Evolutionary conservation across 306 rosid species (phyloP).

Genomic region (Nissolia schottii): DNA sequence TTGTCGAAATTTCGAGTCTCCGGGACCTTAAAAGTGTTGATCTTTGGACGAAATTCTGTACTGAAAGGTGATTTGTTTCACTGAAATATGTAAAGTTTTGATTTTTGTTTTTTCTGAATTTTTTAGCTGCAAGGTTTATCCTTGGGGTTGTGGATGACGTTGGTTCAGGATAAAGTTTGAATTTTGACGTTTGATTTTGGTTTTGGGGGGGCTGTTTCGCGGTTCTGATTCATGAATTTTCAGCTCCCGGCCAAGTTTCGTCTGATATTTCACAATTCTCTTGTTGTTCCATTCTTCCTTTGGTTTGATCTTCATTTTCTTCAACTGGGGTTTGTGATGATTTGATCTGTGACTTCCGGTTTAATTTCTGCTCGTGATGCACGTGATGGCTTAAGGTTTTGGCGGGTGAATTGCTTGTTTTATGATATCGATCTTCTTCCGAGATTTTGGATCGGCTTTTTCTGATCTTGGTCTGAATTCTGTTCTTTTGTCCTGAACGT

Average conservation of each 20-base stretch:
- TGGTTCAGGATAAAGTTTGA: slow-evolving; percentile 20
- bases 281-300: not conserved
- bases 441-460: slow-evolving; percentile 41
- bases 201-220: slow-evolving; percentile 8
- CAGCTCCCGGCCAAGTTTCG: not conserved
- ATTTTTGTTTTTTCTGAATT: not conserved
- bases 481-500: slow-evolving; percentile 1
- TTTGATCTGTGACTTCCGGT: slow-evolving; percentile 41
- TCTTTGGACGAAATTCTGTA: slow-evolving; percentile 27
- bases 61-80: slow-evolving; percentile 51
- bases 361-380: not conserved
- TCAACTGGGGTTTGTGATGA: slow-evolving; percentile 29
- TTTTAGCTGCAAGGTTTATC: slow-evolving; percentile 24
- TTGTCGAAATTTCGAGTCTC: slow-evolving; percentile 35
- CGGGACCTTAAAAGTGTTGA: slow-evolving; percentile 24
- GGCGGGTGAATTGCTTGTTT: slow-evolving; percentile 23
- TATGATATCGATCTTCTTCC: slow-evolving; percentile 23
- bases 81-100: slow-evolving; percentile 18
- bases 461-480: slow-evolving; percentile 12
- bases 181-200: slow-evolving; percentile 11
- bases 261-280: not conserved
- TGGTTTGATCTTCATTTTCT: not conserved
- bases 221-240: slow-evolving; percentile 16
- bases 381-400: not conserved
- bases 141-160: slow-evolving; percentile 20